These are phyloP conservation scores for Blastobotrys chiropterorum DNA, from an alignment of 805 yeast species.

Conservation along the genomic window DNA sequence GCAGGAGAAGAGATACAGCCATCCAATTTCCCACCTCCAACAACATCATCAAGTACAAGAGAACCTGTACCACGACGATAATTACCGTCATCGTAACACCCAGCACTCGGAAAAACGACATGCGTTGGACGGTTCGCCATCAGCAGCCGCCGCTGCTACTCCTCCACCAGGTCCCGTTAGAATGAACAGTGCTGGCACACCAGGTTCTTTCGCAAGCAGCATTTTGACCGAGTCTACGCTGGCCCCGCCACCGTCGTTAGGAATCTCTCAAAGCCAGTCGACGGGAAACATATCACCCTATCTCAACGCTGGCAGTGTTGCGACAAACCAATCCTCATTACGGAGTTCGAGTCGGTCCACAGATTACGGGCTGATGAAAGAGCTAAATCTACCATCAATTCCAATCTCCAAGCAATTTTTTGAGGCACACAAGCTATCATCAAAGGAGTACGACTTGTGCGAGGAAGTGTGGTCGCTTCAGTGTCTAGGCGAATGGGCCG, in stretches of 20 bases:
- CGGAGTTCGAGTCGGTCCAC: constrained; percentile 14
- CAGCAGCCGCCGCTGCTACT: too few species aligned
- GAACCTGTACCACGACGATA: too few species aligned
- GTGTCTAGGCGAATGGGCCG: constrained; percentile 16
- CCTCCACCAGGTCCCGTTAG: too few species aligned
- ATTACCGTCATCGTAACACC: too few species aligned
- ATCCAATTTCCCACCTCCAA: not conserved
- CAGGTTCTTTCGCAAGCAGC: not conserved
- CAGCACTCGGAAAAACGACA: not conserved
- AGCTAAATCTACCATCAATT: constrained; percentile 20
- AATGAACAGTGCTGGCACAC: not conserved
- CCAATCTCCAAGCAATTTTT: constrained; percentile 17
- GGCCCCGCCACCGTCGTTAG: not conserved
- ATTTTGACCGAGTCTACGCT: not conserved
- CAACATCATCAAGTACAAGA: not conserved
- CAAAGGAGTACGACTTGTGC: constrained; percentile 17
- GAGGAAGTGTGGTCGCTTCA: constrained; percentile 17
- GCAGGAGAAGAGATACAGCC: not conserved
- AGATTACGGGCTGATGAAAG: constrained; percentile 16
- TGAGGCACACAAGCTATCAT: constrained; percentile 17
- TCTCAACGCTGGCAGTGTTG: not conserved
- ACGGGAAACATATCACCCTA: not conserved
- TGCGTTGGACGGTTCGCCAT: not conserved
- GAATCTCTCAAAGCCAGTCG: not conserved
- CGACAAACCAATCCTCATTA: constrained; percentile 6